phyloP scores from a whole-genome alignment of 2,329 filamentous ascomycete genomes.

The Epichloe gansuensis region DNA sequence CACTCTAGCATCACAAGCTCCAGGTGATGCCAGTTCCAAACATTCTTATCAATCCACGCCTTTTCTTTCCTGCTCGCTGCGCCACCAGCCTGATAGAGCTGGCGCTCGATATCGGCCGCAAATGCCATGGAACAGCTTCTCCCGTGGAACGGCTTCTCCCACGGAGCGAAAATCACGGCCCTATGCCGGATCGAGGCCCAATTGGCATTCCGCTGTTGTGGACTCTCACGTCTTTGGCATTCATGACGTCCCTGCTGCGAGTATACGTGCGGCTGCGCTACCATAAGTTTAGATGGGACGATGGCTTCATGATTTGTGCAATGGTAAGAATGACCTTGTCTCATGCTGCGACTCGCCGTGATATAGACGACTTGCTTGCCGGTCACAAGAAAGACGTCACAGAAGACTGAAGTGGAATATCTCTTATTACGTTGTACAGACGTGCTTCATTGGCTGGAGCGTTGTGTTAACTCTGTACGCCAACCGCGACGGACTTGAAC shows the following conservation, averaged over 20 bases:
- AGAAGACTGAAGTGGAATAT: no score
- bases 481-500: constrained; percentile 9
- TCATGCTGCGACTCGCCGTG: not conserved
- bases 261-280: constrained; percentile 6
- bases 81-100: not conserved
- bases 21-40: no score
- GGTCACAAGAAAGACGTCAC: no score
- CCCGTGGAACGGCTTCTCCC: not conserved
- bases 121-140: not conserved
- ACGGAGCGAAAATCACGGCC: not conserved
- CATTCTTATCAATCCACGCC: no score
- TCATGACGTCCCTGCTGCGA: constrained; percentile 7
- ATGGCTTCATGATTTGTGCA: constrained; percentile 11
- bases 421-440: not conserved
- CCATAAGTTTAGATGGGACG: constrained; percentile 11
- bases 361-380: no score
- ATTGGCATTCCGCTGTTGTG: constrained; percentile 8
- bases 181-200: constrained; percentile 9
- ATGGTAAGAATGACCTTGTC: constrained; percentile 5
- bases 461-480: constrained; percentile 9
- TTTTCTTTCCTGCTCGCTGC: not conserved
- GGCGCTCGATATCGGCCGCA: not conserved
- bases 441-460: constrained; percentile 12
- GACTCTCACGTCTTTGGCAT: constrained; percentile 9
- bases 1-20: no score